Conservation (phyloP, 106 monocot genomes). For the Dendrobium huoshanense region DNA sequence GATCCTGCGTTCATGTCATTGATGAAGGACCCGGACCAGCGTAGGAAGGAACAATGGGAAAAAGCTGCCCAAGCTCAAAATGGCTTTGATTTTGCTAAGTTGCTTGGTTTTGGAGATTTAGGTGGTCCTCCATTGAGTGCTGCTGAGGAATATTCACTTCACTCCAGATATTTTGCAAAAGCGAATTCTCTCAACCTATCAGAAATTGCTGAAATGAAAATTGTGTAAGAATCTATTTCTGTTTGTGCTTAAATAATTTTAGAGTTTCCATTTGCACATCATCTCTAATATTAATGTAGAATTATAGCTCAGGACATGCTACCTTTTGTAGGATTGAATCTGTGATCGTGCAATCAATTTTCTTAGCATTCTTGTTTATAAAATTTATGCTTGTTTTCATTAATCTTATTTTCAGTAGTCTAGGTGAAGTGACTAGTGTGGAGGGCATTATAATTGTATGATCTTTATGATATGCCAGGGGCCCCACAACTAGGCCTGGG, state of each 20-base stretch:
- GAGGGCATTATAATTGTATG: not conserved
- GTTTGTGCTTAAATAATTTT: not conserved
- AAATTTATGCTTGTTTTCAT: not conserved
- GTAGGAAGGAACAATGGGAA: conserved; percentile 81
- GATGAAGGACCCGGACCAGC: conserved; percentile 89
- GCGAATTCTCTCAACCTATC: conserved; percentile 96
- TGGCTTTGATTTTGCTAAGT: conserved; percentile 71
- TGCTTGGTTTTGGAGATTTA: conserved; percentile 95
- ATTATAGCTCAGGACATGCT: not conserved
- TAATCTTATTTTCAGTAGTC: not conserved
- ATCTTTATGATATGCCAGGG: not conserved
- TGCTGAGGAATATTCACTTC: conserved; percentile 97
- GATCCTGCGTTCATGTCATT: conserved; percentile 97
- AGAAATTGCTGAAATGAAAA: conserved; percentile 99
- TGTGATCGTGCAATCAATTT: not conserved
- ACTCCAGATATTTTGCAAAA: conserved; percentile 94
- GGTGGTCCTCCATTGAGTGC: conserved; percentile 87
- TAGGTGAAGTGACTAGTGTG: not conserved
- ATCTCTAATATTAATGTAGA: not conserved
- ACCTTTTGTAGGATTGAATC: not conserved
- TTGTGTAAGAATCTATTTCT: conserved; percentile 57
- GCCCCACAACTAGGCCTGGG: no score
- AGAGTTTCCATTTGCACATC: not conserved
- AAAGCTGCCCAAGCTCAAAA: conserved; percentile 59
- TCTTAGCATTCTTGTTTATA: not conserved